Conservation (phyloP, 225 moss, liverwort and hornwort genomes). For the Ulota crispa region DNA sequence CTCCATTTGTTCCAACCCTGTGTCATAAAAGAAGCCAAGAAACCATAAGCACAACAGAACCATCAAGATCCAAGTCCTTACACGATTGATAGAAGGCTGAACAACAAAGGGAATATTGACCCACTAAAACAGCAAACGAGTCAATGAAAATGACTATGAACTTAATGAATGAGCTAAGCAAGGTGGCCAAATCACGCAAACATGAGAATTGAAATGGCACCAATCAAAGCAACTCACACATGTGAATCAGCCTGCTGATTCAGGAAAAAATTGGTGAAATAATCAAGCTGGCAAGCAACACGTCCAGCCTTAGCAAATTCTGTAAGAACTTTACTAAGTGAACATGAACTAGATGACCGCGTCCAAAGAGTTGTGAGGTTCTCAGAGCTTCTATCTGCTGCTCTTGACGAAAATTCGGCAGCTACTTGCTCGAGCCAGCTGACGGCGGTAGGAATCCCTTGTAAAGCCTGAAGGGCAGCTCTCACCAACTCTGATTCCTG, state of each 20-base stretch:
- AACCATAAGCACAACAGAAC: slow-evolving; percentile 17
- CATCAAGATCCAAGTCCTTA: not conserved
- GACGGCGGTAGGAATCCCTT: slow-evolving; percentile 87
- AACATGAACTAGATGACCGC: slow-evolving; percentile 72
- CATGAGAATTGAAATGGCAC: not conserved
- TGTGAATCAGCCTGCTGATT: slow-evolving; percentile 51
- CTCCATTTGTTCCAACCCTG: slow-evolving; percentile 36
- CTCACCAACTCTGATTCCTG: slow-evolving; percentile 89
- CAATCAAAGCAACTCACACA: slow-evolving; percentile 35
- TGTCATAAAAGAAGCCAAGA: slow-evolving; percentile 44
- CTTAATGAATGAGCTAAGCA: not conserved
- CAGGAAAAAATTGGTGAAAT: slow-evolving; percentile 75
- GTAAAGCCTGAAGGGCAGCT: slow-evolving; percentile 84
- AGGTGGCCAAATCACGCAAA: not conserved
- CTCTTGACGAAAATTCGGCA: slow-evolving; percentile 55
- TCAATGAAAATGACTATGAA: not conserved
- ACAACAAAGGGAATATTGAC: slow-evolving; percentile 1
- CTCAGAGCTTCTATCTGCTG: slow-evolving; percentile 74
- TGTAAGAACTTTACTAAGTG: slow-evolving; percentile 79
- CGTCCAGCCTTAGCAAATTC: slow-evolving; percentile 86
- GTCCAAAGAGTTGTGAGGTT: slow-evolving; percentile 68
- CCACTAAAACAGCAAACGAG: slow-evolving; percentile 12
- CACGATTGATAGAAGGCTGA: not conserved
- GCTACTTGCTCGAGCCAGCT: slow-evolving; percentile 83
- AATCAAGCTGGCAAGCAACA: slow-evolving; percentile 77